phyloP scores from a whole-genome alignment of 192 early-diverging fungal genomes.

The Backusella liffmaniae region DNA sequence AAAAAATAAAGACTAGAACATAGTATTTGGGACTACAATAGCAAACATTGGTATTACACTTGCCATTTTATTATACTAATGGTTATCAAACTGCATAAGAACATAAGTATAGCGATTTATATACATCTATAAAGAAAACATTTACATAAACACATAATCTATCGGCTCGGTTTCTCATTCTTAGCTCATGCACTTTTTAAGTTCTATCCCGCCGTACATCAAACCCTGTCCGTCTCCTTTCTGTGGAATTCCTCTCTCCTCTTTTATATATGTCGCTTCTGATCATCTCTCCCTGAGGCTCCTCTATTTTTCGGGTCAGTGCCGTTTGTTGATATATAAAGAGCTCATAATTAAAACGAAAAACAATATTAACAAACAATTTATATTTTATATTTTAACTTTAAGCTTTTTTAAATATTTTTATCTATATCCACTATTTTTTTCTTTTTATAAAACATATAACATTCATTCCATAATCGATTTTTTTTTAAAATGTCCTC shows the following conservation, averaged over 20 bases:
- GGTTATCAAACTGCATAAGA: background rate
- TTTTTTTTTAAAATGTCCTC: background rate
- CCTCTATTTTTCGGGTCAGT: conserved; percentile 7
- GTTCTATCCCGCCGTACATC: conserved; percentile 17
- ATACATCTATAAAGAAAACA: background rate
- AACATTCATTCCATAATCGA: background rate
- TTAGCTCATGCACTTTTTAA: conserved; percentile 1
- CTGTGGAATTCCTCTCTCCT: conserved; percentile 13
- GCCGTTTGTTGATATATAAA: conserved; percentile 9
- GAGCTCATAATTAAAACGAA: background rate
- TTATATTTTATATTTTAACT: background rate
- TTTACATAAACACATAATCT: background rate
- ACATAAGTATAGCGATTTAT: background rate
- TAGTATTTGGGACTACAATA: background rate
- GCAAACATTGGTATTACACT: background rate
- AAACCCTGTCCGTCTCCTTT: conserved; percentile 11
- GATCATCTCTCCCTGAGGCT: conserved; percentile 6
- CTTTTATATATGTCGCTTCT: background rate
- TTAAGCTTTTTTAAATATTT: background rate
- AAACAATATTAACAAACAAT: background rate
- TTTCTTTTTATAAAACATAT: background rate
- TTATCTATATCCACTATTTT: background rate
- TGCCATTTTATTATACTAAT: background rate
- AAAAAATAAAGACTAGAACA: background rate
- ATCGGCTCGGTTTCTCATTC: conserved; percentile 8